These are phyloP conservation scores for Claviceps humidiphila DNA, from an alignment of 2,329 filamentous ascomycete species.

Conservation along the genomic window DNA sequence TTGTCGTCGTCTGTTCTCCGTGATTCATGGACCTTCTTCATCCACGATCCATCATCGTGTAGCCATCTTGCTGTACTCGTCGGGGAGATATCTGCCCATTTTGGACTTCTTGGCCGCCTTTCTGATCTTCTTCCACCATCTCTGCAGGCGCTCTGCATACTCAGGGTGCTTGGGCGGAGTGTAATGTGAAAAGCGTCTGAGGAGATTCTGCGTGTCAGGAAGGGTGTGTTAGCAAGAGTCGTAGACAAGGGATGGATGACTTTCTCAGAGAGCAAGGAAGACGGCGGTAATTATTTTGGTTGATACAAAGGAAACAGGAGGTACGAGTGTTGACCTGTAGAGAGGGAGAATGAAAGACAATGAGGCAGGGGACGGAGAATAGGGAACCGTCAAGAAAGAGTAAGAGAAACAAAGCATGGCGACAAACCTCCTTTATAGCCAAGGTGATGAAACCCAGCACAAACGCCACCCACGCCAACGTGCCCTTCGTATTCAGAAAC, in stretches of 20 bases:
- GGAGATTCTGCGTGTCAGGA: slow-evolving; percentile 15
- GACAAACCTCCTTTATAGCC: slow-evolving; percentile 21
- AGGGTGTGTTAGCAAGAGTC: background rate
- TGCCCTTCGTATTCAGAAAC: slow-evolving; percentile 24
- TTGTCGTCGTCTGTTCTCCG: background rate
- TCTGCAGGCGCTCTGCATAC: slow-evolving; percentile 16
- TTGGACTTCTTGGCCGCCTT: slow-evolving; percentile 22
- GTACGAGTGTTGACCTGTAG: background rate
- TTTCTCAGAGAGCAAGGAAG: background rate
- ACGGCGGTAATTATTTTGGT: too few relatives aligned
- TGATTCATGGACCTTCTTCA: background rate
- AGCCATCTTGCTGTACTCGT: slow-evolving; percentile 21
- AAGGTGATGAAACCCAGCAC: slow-evolving; percentile 25
- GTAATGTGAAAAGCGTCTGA: slow-evolving; percentile 16
- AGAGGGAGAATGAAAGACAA: background rate
- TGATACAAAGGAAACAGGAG: background rate
- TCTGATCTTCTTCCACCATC: slow-evolving; percentile 23
- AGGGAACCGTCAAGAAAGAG: background rate
- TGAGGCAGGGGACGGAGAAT: background rate
- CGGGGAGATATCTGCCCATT: slow-evolving; percentile 20
- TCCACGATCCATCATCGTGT: slow-evolving; percentile 5
- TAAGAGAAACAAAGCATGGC: background rate
- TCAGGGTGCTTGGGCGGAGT: slow-evolving; percentile 15
- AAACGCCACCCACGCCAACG: slow-evolving; percentile 25
- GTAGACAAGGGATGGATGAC: background rate